Conservation (phyloP, 2,329 filamentous ascomycete species). For the Fusarium sacchari region DNA sequence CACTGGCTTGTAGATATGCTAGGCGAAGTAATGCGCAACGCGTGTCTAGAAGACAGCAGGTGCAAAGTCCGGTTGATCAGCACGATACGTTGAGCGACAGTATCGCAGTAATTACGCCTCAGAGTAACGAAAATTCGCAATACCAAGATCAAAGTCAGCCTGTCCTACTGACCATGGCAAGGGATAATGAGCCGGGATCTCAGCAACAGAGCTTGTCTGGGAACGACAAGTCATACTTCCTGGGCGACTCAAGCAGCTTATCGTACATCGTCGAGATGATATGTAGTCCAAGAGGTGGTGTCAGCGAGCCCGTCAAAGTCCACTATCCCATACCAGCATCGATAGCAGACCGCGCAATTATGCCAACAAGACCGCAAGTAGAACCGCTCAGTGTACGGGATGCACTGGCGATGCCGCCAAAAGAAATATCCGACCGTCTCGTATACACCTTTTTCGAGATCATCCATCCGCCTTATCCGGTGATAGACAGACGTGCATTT, state of each 20-base stretch:
- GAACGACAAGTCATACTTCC: conserved; percentile 5
- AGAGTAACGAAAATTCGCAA: accelerated
- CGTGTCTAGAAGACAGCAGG: background rate
- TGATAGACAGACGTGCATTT: conserved; percentile 13
- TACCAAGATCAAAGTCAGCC: accelerated
- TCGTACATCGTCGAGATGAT: conserved; percentile 38
- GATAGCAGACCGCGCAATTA: conserved; percentile 14
- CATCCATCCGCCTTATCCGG: conserved; percentile 21
- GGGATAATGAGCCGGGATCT: background rate
- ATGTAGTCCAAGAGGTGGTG: conserved; percentile 17
- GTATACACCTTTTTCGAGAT: conserved; percentile 14
- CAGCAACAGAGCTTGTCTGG: background rate
- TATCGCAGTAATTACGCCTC: background rate
- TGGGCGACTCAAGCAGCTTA: conserved; percentile 29
- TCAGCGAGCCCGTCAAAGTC: conserved; percentile 32
- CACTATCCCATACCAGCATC: conserved; percentile 36
- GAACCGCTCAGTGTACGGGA: conserved; percentile 12
- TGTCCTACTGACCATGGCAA: accelerated
- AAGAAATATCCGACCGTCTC: conserved; percentile 19
- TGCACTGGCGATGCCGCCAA: conserved; percentile 6
- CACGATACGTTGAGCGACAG: background rate
- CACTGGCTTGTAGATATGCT: background rate
- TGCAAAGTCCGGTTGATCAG: background rate
- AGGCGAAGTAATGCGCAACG: conserved; percentile 4
- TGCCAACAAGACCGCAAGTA: background rate